Conservation (phyloP, 306 rosid species). For the Vigna nakashimae region DNA sequence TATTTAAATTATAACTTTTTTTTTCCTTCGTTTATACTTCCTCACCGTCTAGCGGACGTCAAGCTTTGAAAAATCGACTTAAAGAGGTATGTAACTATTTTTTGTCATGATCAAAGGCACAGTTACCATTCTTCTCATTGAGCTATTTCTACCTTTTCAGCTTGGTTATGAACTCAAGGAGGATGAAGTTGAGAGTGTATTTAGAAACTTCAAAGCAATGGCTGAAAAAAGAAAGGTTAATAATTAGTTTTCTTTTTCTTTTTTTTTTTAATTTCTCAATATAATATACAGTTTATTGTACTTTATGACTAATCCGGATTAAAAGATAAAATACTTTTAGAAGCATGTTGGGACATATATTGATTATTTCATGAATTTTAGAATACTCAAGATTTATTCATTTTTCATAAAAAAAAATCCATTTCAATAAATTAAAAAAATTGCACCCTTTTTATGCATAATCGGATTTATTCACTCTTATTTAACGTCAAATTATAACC, state of each 20-base stretch:
- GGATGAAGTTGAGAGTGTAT: constrained; percentile 61
- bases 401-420: too few species aligned
- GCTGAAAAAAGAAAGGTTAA: constrained; percentile 83
- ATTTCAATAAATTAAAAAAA: too few species aligned
- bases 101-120: not conserved
- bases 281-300: too few species aligned
- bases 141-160: constrained; percentile 49
- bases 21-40: not conserved
- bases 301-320: too few species aligned
- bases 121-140: not conserved
- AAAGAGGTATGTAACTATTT: constrained; percentile 61
- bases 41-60: constrained; percentile 72
- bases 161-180: constrained; percentile 74
- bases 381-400: too few species aligned
- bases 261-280: not conserved
- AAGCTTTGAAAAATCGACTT: constrained; percentile 72
- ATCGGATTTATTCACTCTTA: too few species aligned
- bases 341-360: not conserved
- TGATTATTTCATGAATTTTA: too few species aligned
- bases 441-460: too few species aligned
- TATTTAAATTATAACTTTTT: not conserved
- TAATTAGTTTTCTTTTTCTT: not conserved
- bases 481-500: too few species aligned
- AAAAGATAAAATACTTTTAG: not conserved
- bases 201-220: constrained; percentile 76